Conservation (phyloP, 148 eudicot genomes). For the Spergularia marina region DNA sequence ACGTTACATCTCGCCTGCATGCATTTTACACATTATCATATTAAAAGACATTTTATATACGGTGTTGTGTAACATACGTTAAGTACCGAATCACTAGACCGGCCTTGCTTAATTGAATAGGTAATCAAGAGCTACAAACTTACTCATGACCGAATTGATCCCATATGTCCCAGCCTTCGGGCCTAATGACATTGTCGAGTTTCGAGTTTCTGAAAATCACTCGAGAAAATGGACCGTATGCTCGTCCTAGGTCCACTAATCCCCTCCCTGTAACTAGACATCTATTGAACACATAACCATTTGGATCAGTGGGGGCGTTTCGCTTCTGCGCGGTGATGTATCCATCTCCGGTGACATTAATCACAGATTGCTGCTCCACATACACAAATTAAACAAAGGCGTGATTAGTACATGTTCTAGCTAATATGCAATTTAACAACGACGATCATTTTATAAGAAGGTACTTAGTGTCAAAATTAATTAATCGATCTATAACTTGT, state of each 20-base stretch:
- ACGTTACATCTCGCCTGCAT: not conserved
- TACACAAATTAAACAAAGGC: not conserved
- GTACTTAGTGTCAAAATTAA: no score
- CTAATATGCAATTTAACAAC: no score
- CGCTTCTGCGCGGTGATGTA: slow-evolving; percentile 33
- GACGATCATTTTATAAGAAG: no score
- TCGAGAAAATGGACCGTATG: slow-evolving; percentile 14
- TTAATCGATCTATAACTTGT: no score
- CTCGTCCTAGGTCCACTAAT: slow-evolving; percentile 21
- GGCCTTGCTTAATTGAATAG: no score
- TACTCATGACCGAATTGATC: not conserved
- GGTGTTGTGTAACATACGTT: no score
- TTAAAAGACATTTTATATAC: no score
- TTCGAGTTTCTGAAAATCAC: slow-evolving; percentile 19
- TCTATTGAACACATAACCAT: slow-evolving; percentile 29
- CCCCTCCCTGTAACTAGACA: slow-evolving; percentile 22
- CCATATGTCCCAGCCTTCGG: slow-evolving; percentile 29
- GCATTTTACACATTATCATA: not conserved
- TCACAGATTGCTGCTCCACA: slow-evolving; percentile 28
- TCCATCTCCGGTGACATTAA: slow-evolving; percentile 28
- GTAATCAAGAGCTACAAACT: not conserved
- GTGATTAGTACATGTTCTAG: not conserved
- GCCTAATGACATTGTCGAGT: not conserved
- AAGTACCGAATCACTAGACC: no score
- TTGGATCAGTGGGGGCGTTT: not conserved